phyloP scores from a whole-genome alignment of 371 early-diverging fungal genomes.

The Blyttiomyces sp. region DNA sequence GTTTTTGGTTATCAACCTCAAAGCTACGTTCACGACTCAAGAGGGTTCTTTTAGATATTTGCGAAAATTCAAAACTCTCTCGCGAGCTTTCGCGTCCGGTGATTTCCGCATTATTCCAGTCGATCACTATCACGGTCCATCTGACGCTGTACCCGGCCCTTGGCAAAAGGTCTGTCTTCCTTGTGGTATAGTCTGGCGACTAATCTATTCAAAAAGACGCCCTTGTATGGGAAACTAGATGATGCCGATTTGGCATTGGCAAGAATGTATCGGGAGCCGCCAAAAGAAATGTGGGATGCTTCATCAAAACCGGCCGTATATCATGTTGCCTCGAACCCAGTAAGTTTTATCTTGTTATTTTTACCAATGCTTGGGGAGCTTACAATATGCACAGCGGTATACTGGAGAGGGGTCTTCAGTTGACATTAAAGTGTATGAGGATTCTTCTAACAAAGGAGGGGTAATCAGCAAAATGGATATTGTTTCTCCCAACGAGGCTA shows the following conservation, averaged over 20 bases:
- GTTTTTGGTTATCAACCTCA: slow-evolving; percentile 1
- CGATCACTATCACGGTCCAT: slow-evolving; percentile 10
- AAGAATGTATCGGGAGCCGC: slow-evolving; percentile 35
- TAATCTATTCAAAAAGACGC: slow-evolving; percentile 15
- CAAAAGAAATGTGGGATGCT: slow-evolving; percentile 7
- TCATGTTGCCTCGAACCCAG: too few relatives aligned
- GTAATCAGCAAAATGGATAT: too few relatives aligned
- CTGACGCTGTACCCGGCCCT: slow-evolving; percentile 30
- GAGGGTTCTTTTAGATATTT: slow-evolving; percentile 41
- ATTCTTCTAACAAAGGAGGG: too few relatives aligned
- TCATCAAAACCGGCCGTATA: slow-evolving; percentile 17
- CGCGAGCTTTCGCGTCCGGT: slow-evolving; percentile 50
- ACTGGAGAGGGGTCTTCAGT: too few relatives aligned
- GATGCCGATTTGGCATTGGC: slow-evolving; percentile 36
- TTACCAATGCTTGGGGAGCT: too few relatives aligned
- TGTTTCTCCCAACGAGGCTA: too few relatives aligned
- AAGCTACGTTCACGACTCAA: background rate
- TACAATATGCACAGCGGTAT: too few relatives aligned
- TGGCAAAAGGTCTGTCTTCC: slow-evolving; percentile 41
- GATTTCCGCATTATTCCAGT: slow-evolving; percentile 41
- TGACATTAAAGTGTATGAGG: too few relatives aligned
- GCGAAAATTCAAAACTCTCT: slow-evolving; percentile 51
- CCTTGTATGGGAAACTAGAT: slow-evolving; percentile 41
- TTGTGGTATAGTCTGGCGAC: too few relatives aligned
- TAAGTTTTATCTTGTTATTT: too few relatives aligned